Percentiles rank a stretch among this genome's conserved stretches.
Conservation (phyloP, 495 filamentous ascomycete species). For the Penicillium goetzii region DNA sequence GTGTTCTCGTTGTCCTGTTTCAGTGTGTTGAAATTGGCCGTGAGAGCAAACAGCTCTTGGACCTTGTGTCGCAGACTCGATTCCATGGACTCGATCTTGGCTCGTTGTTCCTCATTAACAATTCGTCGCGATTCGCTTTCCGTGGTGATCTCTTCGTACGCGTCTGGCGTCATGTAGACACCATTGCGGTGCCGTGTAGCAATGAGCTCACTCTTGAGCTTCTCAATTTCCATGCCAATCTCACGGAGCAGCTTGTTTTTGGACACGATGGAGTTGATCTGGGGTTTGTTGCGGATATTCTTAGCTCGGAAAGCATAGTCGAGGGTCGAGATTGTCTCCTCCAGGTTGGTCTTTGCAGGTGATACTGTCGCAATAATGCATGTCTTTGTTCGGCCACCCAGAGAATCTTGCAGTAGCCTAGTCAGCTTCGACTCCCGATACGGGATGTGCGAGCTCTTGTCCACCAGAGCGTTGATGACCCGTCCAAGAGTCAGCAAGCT, state of each 20-base stretch:
- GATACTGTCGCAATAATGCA: constrained; percentile 98
- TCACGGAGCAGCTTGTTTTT: constrained; percentile 91
- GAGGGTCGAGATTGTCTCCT: constrained; percentile 96
- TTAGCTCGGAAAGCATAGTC: constrained; percentile 98
- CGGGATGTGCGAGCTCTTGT: constrained; percentile 87
- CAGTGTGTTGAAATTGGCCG: constrained; percentile 78
- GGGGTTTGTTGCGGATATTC: constrained; percentile 97
- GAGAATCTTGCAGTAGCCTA: constrained; percentile 89
- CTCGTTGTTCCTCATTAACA: constrained; percentile 86
- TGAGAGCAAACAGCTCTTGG: constrained; percentile 84
- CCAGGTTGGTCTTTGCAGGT: constrained; percentile 89
- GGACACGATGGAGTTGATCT: constrained; percentile 85
- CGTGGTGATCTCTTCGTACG: constrained; percentile 82
- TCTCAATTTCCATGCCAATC: constrained; percentile 92
- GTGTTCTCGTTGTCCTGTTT: constrained; percentile 86
- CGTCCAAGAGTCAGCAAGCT: constrained; percentile 90
- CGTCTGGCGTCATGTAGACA: constrained; percentile 85
- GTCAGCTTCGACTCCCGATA: constrained; percentile 97
- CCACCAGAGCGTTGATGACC: constrained; percentile 97
- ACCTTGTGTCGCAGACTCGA: constrained; percentile 85
- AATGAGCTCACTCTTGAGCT: constrained; percentile 89
- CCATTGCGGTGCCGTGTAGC: constrained; percentile 92
- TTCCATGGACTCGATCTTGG: constrained; percentile 92
- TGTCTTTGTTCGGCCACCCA: constrained; percentile 93
- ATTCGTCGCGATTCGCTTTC: constrained; percentile 93